phyloP scores from a whole-genome alignment of 805 yeast genomes.

The Spathaspora sp. region DNA sequence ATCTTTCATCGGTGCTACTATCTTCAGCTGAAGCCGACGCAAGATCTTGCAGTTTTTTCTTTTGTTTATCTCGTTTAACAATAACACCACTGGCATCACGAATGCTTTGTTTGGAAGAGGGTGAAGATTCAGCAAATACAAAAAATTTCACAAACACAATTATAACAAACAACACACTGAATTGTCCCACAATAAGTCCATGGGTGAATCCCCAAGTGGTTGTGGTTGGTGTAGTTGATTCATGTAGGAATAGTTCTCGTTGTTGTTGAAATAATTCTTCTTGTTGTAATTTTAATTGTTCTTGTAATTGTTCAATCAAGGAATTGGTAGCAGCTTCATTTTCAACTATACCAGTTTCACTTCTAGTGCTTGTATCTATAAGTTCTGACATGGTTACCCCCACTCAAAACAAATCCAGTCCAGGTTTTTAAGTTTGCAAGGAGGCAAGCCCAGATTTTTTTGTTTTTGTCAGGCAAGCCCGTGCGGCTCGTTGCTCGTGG shows the following conservation, averaged over 20 bases:
- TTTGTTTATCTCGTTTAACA: conserved; percentile 26
- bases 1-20: conserved; percentile 12
- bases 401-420: too few species aligned
- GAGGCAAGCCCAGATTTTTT: not conserved
- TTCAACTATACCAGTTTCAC: not conserved
- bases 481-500: not conserved
- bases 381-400: not conserved
- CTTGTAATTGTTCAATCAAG: conserved; percentile 18
- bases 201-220: conserved; percentile 66
- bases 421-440: not conserved
- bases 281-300: conserved; percentile 26
- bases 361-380: not conserved
- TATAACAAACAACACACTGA: conserved; percentile 62
- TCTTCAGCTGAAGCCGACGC: conserved; percentile 9
- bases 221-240: conserved; percentile 3
- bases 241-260: conserved; percentile 18
- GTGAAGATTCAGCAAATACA: conserved; percentile 65
- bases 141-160: conserved; percentile 69
- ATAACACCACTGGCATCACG: conserved; percentile 29
- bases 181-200: conserved; percentile 70
- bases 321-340: not conserved
- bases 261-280: conserved; percentile 27
- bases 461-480: not conserved
- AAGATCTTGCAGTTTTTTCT: conserved; percentile 7
- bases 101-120: conserved; percentile 25